Evolutionary conservation across 2,329 filamentous ascomycete genomes (phyloP).

Genomic region (Pseudogymnoascus sp.): DNA sequence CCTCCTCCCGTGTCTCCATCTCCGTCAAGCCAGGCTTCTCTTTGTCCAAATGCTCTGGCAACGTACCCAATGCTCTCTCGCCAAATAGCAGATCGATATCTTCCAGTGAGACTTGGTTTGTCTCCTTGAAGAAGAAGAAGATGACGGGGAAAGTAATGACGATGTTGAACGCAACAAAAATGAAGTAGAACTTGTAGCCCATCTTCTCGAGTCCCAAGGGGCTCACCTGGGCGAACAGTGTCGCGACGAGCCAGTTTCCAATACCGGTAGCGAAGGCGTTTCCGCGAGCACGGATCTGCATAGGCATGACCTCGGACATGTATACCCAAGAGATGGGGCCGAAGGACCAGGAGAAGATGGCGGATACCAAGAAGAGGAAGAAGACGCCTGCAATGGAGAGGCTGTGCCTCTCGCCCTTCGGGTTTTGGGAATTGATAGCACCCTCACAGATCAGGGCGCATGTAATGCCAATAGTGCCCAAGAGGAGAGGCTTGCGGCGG

Average conservation of each 20-base stretch:
- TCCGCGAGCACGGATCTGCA: slow-evolving; percentile 55
- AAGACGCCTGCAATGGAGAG: slow-evolving; percentile 55
- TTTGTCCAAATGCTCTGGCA: slow-evolving; percentile 37
- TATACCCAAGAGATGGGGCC: slow-evolving; percentile 57
- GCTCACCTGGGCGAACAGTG: slow-evolving; percentile 51
- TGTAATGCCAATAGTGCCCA: slow-evolving; percentile 46
- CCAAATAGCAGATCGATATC: slow-evolving; percentile 52
- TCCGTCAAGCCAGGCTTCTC: neutral
- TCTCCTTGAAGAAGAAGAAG: slow-evolving; percentile 46
- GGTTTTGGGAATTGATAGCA: slow-evolving; percentile 45
- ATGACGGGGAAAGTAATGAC: slow-evolving; percentile 37
- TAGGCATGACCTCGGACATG: slow-evolving; percentile 58
- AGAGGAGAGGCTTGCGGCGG: slow-evolving; percentile 44
- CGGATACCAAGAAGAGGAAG: slow-evolving; percentile 56
- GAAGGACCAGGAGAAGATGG: slow-evolving; percentile 53
- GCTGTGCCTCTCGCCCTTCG: slow-evolving; percentile 33
- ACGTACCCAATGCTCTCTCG: slow-evolving; percentile 38
- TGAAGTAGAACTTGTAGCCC: slow-evolving; percentile 48
- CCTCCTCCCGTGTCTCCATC: neutral
- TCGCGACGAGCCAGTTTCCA: slow-evolving; percentile 52
- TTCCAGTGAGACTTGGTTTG: slow-evolving; percentile 43
- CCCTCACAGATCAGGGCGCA: slow-evolving; percentile 54
- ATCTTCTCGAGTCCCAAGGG: slow-evolving; percentile 43
- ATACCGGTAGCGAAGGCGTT: slow-evolving; percentile 50
- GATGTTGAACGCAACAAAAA: slow-evolving; percentile 42